Evolutionary conservation across 2,329 filamentous ascomycete species (phyloP).

Genomic region (Sarocladium oryzae): DNA sequence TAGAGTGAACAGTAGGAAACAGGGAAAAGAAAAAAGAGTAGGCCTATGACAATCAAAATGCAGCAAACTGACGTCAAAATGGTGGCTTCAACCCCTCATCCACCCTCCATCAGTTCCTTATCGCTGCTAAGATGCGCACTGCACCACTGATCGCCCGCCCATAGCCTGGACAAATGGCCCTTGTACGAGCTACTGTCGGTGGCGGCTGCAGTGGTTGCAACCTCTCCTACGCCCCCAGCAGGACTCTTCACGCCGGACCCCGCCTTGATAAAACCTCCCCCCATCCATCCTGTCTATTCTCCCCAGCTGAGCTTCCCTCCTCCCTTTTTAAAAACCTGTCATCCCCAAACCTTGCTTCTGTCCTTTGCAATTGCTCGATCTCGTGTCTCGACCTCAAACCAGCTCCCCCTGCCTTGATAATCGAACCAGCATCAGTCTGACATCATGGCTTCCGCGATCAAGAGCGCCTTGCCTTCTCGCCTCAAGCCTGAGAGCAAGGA

Average conservation of each 20-base stretch:
- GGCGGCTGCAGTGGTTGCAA: neutral
- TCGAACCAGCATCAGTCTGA: slow-evolving; percentile 13
- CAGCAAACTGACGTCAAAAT: too few relatives aligned
- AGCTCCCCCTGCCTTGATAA: neutral
- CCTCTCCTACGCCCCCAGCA: neutral
- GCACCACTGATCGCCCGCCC: too few relatives aligned
- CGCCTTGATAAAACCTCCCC: slow-evolving; percentile 5
- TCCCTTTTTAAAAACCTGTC: neutral
- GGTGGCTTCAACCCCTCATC: neutral
- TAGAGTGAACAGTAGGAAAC: neutral
- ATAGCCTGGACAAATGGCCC: too few relatives aligned
- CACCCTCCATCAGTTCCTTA: slow-evolving; percentile 1
- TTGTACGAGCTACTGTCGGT: neutral
- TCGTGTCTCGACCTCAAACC: neutral
- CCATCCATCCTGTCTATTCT: neutral
- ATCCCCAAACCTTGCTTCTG: neutral
- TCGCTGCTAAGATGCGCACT: neutral
- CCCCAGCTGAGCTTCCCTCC: neutral
- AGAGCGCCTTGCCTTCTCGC: slow-evolving; percentile 75
- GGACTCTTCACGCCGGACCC: slow-evolving; percentile 3
- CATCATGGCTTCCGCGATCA: slow-evolving; percentile 64
- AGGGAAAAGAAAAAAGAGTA: too few relatives aligned
- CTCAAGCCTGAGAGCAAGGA: slow-evolving; percentile 58
- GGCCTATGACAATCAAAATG: neutral
- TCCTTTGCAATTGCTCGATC: neutral